Conservation (phyloP, 2,329 filamentous ascomycete genomes). For the Aspergillus intermedius region DNA sequence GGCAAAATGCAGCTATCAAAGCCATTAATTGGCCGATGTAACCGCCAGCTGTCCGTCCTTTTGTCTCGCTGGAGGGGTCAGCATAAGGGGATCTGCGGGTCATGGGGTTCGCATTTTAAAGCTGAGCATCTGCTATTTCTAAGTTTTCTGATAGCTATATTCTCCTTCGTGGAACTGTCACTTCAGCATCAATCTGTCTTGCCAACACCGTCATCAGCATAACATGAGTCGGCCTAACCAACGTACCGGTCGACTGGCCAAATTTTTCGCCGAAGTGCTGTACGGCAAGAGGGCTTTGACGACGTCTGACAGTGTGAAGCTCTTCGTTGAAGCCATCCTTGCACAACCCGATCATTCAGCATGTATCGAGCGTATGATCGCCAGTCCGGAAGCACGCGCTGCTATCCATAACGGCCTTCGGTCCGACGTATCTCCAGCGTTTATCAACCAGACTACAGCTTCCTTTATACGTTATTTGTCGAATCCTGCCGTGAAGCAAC, state of each 20-base stretch:
- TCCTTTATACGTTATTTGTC: conserved; percentile 36
- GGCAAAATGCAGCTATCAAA: background rate
- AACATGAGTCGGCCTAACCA: background rate
- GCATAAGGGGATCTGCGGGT: too few relatives aligned
- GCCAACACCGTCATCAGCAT: background rate
- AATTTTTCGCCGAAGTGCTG: conserved; percentile 37
- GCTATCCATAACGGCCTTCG: conserved; percentile 39
- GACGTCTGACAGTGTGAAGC: conserved; percentile 34
- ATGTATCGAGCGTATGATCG: conserved; percentile 38
- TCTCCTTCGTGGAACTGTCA: too few relatives aligned
- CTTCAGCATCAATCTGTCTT: background rate
- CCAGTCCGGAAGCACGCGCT: conserved; percentile 26
- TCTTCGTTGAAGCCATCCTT: conserved; percentile 46
- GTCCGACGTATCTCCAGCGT: conserved; percentile 37
- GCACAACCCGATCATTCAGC: conserved; percentile 34
- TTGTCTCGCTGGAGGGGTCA: background rate
- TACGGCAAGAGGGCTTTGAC: conserved; percentile 34
- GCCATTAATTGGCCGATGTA: background rate
- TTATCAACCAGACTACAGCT: conserved; percentile 38
- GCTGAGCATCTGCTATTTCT: background rate
- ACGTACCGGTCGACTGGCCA: conserved; percentile 25
- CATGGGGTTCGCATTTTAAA: too few relatives aligned
- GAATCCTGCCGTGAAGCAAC: conserved; percentile 41
- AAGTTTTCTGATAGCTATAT: background rate
- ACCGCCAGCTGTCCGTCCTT: background rate